Base-by-base conservation (phyloP, 2,329 filamentous ascomycete species). In the Botrytis byssoidea region DNA sequence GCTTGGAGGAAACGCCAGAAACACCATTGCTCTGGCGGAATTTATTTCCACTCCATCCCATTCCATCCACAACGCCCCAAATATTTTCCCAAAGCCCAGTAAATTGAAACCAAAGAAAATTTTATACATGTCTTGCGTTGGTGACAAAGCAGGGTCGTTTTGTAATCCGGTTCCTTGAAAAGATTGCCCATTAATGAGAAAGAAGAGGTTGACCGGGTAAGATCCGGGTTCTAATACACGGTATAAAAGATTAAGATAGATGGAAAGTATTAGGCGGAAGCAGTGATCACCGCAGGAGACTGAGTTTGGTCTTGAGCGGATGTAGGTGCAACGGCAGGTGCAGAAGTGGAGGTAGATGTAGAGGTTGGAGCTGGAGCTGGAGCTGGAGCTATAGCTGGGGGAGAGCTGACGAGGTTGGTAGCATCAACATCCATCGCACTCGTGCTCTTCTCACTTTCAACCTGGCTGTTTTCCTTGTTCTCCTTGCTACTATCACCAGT, bases 381-480 rank as follows among this genome's bases (percentile, higher is more conserved):
- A 65, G 75, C 72, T 61, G 82, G 80, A 75, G 84, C 81, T 48
- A 82, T 81, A 69, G 85, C 84, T 57, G 51, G 51, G 22, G 88
- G 88, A 60, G 88, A 88, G 78, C 86, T 87, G 29, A 85, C 78
- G 29, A 75, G 67, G 46, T 77, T 73, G 60, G 83, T 84, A 72
- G 86, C 87, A 78, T 91, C 89, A 78, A 88, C 88, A 48, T 86
- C 85, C 69, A 89, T 82, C 32, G 85, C 88, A 77, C 86, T 89
- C 82, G 87, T 85, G 78, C 88, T 90, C 83, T 88, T 85, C 77
- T 88, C 87, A 42, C 79, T 89, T 78, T 86, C 86, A 66, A 88
- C 85, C 59, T 85, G 84, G 70, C 78, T 82, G 68, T 92, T 91
- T 77, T 89, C 88, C 79, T 89, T 88, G 80, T 90, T 89, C 81